phyloP scores from a whole-genome alignment of 75 land plant genomes.

The Picea glauca region DNA sequence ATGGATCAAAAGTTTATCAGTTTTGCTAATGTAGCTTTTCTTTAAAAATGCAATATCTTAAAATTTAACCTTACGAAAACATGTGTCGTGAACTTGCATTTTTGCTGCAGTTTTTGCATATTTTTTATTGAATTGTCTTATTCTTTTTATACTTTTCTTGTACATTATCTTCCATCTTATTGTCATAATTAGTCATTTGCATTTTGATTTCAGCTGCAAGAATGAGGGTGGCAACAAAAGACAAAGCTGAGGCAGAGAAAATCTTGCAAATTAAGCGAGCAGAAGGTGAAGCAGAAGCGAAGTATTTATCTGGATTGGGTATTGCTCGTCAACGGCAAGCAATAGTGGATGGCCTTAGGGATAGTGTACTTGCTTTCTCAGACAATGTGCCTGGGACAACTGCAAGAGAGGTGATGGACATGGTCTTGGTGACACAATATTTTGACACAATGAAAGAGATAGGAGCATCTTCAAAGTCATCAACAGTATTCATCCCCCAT shows the following conservation, averaged over 20 bases:
- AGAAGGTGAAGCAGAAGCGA: constrained; percentile 56
- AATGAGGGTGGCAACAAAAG: constrained; percentile 47
- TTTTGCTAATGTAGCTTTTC: no score
- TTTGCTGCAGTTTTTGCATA: no score
- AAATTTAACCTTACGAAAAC: no score
- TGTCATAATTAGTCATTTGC: background rate
- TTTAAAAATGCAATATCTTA: no score
- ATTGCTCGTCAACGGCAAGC: constrained; percentile 44
- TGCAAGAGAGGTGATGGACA: constrained; percentile 47
- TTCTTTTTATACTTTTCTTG: no score
- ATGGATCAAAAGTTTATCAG: no score
- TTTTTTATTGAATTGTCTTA: no score
- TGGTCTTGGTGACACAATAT: constrained; percentile 46
- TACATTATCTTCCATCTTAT: background rate
- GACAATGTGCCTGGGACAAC: constrained; percentile 36
- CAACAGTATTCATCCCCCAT: constrained; percentile 30
- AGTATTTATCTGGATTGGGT: constrained; percentile 49
- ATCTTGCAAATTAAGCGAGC: constrained; percentile 60
- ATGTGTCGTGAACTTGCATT: no score
- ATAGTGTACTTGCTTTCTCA: constrained; percentile 42
- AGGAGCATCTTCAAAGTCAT: constrained; percentile 21
- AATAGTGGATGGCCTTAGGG: constrained; percentile 40
- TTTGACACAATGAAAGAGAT: constrained; percentile 50
- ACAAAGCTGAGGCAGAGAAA: constrained; percentile 62
- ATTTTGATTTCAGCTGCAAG: constrained; percentile 36